These are phyloP conservation scores for Phytophthora crassamura DNA, from an alignment of 352 stramenopile species.

Conservation along the genomic window DNA sequence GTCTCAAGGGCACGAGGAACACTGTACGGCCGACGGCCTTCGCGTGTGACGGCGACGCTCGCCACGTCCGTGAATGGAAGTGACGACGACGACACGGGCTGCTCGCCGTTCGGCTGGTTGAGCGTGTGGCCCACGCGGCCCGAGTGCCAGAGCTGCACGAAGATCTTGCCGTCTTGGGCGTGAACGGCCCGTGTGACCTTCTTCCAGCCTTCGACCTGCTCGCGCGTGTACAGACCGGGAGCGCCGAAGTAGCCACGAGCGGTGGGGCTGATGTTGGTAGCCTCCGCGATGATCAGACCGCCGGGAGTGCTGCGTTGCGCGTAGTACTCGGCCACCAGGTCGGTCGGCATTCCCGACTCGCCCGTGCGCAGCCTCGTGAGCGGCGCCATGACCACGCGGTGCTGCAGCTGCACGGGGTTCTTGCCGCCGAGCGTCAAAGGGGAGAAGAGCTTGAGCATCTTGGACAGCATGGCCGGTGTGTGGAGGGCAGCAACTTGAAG, in stretches of 20 bases:
- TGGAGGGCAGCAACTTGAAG: conserved; percentile 5
- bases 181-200: conserved; percentile 74
- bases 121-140: conserved; percentile 71
- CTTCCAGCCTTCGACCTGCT: conserved; percentile 68
- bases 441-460: conserved; percentile 50
- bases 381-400: conserved; percentile 76
- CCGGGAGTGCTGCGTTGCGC: conserved; percentile 57
- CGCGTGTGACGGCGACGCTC: conserved; percentile 35
- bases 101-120: conserved; percentile 59
- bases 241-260: conserved; percentile 50
- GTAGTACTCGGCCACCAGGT: conserved; percentile 64
- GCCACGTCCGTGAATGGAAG: conserved; percentile 23
- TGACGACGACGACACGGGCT: conserved; percentile 54
- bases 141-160: conserved; percentile 88
- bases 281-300: conserved; percentile 67
- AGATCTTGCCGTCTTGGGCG: conserved; percentile 76
- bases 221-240: conserved; percentile 52
- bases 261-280: conserved; percentile 54
- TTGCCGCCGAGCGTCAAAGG: conserved; percentile 51
- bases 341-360: conserved; percentile 40
- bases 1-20: conserved; percentile 62
- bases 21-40: conserved; percentile 42
- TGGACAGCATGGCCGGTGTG: conserved; percentile 23
- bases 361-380: conserved; percentile 52
- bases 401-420: conserved; percentile 43